phyloP scores from a whole-genome alignment of 2,329 filamentous ascomycete genomes.

The Pleurostoma richardsiae region DNA sequence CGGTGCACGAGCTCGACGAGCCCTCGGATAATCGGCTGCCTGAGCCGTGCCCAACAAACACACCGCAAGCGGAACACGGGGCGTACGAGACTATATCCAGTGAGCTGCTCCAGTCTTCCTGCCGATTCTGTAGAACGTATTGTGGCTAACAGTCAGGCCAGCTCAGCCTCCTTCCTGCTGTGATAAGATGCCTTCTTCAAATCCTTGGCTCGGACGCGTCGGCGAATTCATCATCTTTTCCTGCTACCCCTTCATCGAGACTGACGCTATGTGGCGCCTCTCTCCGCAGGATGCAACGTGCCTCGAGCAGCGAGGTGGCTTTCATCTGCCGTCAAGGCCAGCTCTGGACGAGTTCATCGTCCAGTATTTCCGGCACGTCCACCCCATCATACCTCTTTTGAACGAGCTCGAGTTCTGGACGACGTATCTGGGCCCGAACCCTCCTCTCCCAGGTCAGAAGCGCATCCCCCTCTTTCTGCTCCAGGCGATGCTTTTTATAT shows the following conservation, averaged over 20 bases:
- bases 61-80: too few species aligned
- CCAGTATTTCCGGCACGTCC: slow-evolving; percentile 42
- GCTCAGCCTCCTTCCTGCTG: background rate
- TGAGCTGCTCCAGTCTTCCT: too few species aligned
- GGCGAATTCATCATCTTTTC: slow-evolving; percentile 32
- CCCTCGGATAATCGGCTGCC: too few species aligned
- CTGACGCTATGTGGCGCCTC: slow-evolving; percentile 29
- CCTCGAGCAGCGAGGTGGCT: slow-evolving; percentile 38
- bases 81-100: too few species aligned
- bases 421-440: slow-evolving; percentile 23
- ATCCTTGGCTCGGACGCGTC: slow-evolving; percentile 16
- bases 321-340: slow-evolving; percentile 33
- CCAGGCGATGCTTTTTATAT: slow-evolving; percentile 39
- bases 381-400: slow-evolving; percentile 35
- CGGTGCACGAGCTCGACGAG: too few species aligned
- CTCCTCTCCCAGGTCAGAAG: slow-evolving; percentile 11
- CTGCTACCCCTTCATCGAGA: slow-evolving; percentile 34
- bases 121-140: background rate
- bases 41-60: too few species aligned
- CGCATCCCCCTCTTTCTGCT: slow-evolving; percentile 37
- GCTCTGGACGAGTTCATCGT: slow-evolving; percentile 42
- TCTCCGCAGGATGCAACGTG: slow-evolving; percentile 41
- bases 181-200: slow-evolving; percentile 5
- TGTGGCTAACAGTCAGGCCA: background rate
- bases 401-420: slow-evolving; percentile 45